phyloP scores from a whole-genome alignment of 805 yeast genomes.

The Myxozyma neglecta region DNA sequence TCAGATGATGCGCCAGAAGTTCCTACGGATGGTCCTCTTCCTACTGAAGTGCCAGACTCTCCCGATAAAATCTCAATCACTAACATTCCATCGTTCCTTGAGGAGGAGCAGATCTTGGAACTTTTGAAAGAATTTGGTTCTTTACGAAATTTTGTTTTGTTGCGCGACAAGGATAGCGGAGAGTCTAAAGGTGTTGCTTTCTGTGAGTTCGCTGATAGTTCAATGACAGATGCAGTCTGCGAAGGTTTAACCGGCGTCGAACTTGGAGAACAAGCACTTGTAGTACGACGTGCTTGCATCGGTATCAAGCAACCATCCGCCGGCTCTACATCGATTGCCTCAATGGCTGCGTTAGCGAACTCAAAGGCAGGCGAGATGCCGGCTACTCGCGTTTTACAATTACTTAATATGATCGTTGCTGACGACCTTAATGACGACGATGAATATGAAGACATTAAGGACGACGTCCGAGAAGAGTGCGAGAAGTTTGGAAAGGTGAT shows the following conservation, averaged over 20 bases:
- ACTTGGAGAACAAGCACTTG: constrained; percentile 43
- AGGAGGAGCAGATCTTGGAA: constrained; percentile 48
- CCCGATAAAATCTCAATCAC: constrained; percentile 50
- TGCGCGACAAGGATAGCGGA: constrained; percentile 48
- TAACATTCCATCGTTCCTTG: constrained; percentile 47
- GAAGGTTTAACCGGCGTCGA: constrained; percentile 42
- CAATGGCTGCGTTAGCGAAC: constrained; percentile 38
- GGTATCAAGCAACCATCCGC: constrained; percentile 34
- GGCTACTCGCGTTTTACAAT: constrained; percentile 54
- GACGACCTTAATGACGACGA: constrained; percentile 59
- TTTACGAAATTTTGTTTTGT: constrained; percentile 46
- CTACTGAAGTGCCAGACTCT: constrained; percentile 44
- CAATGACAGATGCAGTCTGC: constrained; percentile 37
- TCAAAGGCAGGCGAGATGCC: constrained; percentile 31
- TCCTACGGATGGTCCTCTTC: constrained; percentile 13
- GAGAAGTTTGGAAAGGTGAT: constrained; percentile 53
- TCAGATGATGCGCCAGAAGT: constrained; percentile 12
- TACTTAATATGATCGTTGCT: constrained; percentile 65
- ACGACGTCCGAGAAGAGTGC: constrained; percentile 55
- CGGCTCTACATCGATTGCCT: constrained; percentile 26
- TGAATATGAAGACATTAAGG: constrained; percentile 50
- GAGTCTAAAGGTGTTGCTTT: constrained; percentile 61
- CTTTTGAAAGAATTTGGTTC: constrained; percentile 46
- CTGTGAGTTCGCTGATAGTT: constrained; percentile 45
- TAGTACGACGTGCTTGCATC: constrained; percentile 45